Conservation (phyloP, 2,329 filamentous ascomycete genomes). For the Diplodia intermedia region DNA sequence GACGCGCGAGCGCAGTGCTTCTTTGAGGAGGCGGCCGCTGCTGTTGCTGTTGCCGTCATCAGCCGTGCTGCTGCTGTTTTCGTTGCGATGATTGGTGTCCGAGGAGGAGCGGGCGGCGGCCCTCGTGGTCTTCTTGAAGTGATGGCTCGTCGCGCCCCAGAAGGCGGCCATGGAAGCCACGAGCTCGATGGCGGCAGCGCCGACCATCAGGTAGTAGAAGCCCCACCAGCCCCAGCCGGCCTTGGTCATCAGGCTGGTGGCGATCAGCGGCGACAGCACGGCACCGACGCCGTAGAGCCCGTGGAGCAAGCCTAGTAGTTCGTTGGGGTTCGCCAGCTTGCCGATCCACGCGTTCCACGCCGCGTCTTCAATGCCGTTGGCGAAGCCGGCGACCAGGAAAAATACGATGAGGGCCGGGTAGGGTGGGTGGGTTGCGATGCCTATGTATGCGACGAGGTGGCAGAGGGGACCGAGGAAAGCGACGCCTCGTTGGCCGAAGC, state of each 20-base stretch:
- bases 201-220: conserved; percentile 80
- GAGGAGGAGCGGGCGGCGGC: conserved; percentile 5
- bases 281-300: conserved; percentile 76
- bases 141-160: conserved; percentile 65
- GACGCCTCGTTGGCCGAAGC: conserved; percentile 73
- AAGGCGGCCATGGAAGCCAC: conserved; percentile 62
- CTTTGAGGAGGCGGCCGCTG: conserved; percentile 58
- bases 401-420: conserved; percentile 71
- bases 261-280: conserved; percentile 71
- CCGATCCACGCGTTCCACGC: conserved; percentile 70
- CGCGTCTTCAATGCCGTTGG: conserved; percentile 71
- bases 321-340: conserved; percentile 75
- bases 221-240: conserved; percentile 69
- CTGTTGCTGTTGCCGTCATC: not conserved
- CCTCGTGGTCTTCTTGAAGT: conserved; percentile 59
- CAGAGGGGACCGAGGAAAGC: conserved; percentile 68
- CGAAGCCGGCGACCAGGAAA: conserved; percentile 71
- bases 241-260: conserved; percentile 74
- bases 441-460: conserved; percentile 69
- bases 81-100: not conserved
- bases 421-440: conserved; percentile 71
- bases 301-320: conserved; percentile 75
- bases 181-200: conserved; percentile 63
- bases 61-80: not conserved
- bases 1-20: conserved; percentile 60